Evolutionary conservation across 352 stramenopile genomes (phyloP).

Genomic region (Hyaloperonospora brassicae): DNA sequence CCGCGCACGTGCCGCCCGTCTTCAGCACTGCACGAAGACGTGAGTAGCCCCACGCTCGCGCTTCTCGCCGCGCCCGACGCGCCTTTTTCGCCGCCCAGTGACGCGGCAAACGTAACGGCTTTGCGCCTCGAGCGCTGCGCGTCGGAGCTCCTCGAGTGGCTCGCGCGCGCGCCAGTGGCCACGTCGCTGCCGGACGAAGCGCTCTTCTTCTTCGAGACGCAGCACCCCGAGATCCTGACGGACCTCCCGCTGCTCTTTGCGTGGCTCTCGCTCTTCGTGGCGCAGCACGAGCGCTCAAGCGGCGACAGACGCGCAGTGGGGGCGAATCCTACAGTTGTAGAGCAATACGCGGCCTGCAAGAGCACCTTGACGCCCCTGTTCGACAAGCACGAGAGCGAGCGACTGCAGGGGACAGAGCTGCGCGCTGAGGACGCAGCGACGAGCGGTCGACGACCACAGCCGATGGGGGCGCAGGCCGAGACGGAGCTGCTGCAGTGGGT

Average conservation of each 20-base stretch:
- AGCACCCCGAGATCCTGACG: constrained; percentile 48
- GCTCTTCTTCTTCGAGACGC: constrained; percentile 58
- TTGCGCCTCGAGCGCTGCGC: constrained; percentile 38
- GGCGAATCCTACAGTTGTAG: constrained; percentile 27
- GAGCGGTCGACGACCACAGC: constrained; percentile 1
- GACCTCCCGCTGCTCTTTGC: constrained; percentile 40
- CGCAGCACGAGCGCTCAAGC: constrained; percentile 21
- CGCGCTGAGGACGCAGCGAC: constrained; percentile 1
- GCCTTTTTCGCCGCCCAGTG: constrained; percentile 16
- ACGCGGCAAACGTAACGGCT: constrained; percentile 13
- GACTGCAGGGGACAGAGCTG: constrained; percentile 8
- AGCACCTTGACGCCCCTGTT: constrained; percentile 53
- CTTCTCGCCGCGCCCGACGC: constrained; percentile 18
- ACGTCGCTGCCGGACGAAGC: constrained; percentile 40
- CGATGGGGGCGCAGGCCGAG: constrained; percentile 20
- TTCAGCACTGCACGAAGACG: constrained; percentile 18
- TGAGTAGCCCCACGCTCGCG: constrained; percentile 14
- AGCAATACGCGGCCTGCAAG: constrained; percentile 40
- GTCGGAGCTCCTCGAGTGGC: constrained; percentile 45
- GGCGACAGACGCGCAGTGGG: constrained; percentile 11
- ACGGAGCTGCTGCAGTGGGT: constrained; percentile 53
- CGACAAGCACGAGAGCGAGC: constrained; percentile 42
- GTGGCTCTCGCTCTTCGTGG: constrained; percentile 54
- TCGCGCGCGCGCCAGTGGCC: constrained; percentile 27
- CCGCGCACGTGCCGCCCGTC: constrained; percentile 6